These are phyloP conservation scores for Ceratocystis eucalypticola DNA, from an alignment of 2,329 filamentous ascomycete genomes.

Conservation along the genomic window DNA sequence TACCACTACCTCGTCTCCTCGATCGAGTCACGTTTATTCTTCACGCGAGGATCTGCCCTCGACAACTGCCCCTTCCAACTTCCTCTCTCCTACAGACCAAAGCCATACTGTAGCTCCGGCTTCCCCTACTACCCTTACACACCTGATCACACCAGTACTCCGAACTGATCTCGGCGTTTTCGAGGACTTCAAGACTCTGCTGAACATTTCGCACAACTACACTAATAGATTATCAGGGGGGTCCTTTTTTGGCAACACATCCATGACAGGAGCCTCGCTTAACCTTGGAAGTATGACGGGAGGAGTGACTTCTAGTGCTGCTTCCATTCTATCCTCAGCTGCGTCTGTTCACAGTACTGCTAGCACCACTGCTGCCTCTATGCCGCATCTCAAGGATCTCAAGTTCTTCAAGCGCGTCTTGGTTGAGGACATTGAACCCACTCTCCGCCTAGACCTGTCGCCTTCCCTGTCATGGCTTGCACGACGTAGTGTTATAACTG, in stretches of 20 bases:
- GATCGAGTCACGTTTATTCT: slow-evolving; percentile 53
- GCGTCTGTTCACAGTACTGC: slow-evolving; percentile 35
- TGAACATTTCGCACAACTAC: slow-evolving; percentile 52
- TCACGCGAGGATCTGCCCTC: slow-evolving; percentile 32
- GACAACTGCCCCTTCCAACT: slow-evolving; percentile 22
- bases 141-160: slow-evolving; percentile 71
- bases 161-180: slow-evolving; percentile 70
- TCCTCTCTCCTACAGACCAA: slow-evolving; percentile 19
- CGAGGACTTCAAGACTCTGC: slow-evolving; percentile 69
- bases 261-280: slow-evolving; percentile 46
- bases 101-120: slow-evolving; percentile 32
- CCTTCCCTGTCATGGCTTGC: slow-evolving; percentile 90
- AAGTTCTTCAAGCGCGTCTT: slow-evolving; percentile 88
- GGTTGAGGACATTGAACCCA: slow-evolving; percentile 87
- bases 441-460: slow-evolving; percentile 73
- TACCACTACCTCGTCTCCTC: slow-evolving; percentile 65
- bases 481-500: slow-evolving; percentile 66
- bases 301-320: slow-evolving; percentile 20
- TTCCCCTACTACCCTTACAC: slow-evolving; percentile 58
- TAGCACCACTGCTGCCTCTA: slow-evolving; percentile 27
- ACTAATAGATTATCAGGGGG: slow-evolving; percentile 35
- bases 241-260: slow-evolving; percentile 16
- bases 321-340: slow-evolving; percentile 34
- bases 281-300: slow-evolving; percentile 17
- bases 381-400: slow-evolving; percentile 59